These are phyloP conservation scores for Alternaria triticina DNA, from an alignment of 2,329 filamentous ascomycete genomes.

Conservation along the genomic window DNA sequence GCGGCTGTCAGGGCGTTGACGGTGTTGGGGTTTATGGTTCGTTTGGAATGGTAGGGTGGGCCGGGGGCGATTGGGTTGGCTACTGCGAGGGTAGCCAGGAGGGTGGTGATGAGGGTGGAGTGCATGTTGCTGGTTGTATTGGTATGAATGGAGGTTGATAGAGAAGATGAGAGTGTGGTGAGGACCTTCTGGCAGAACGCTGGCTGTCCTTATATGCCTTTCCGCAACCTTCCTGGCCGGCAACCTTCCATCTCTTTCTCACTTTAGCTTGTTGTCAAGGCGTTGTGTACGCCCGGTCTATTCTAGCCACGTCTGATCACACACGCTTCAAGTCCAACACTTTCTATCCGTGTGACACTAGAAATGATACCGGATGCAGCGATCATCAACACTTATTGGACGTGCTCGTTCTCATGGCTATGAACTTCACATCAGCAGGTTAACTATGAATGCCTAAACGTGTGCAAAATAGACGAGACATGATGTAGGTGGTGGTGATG, in stretches of 20 bases:
- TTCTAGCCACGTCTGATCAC: not conserved
- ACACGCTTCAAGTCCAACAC: not conserved
- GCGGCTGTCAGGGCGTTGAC: slow-evolving; percentile 21
- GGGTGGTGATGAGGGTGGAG: slow-evolving; percentile 7
- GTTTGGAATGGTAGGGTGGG: slow-evolving; percentile 7
- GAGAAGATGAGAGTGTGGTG: not conserved
- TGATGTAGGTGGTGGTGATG: not conserved
- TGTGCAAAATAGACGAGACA: not conserved
- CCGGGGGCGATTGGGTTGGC: slow-evolving; percentile 17
- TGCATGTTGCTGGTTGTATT: slow-evolving; percentile 6
- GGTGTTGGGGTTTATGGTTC: slow-evolving; percentile 20
- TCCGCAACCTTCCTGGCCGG: not conserved
- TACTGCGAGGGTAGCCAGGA: slow-evolving; percentile 11
- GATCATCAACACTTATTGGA: not conserved
- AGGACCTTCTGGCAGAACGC: not conserved
- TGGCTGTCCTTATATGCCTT: not conserved
- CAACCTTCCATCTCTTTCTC: not conserved
- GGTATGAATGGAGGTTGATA: not conserved
- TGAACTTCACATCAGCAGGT: not conserved
- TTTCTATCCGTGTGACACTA: not conserved
- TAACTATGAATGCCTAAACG: not conserved
- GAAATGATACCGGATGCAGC: not conserved
- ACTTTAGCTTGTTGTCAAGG: not conserved
- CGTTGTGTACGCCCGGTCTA: not conserved
- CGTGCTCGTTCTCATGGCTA: not conserved